phyloP scores from a whole-genome alignment of 768 basidiomycete genomes.

The Termitomyces sp. region DNA sequence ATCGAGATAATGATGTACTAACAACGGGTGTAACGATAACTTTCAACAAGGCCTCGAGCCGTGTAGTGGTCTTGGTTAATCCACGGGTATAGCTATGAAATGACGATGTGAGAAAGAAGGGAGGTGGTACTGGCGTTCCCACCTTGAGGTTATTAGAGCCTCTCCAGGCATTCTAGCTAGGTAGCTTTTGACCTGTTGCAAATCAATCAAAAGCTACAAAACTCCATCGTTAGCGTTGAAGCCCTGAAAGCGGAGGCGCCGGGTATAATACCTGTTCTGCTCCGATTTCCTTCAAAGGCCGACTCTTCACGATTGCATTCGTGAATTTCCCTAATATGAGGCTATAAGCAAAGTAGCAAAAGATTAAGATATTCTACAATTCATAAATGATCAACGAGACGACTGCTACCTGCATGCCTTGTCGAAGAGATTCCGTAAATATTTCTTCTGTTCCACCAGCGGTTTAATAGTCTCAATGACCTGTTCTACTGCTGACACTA shows the following conservation, averaged over 20 bases:
- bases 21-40: slow-evolving; percentile 92
- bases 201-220: slow-evolving; percentile 77
- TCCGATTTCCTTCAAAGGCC: slow-evolving; percentile 88
- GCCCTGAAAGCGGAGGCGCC: not conserved
- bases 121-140: slow-evolving; percentile 5
- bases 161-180: slow-evolving; percentile 83
- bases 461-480: slow-evolving; percentile 74
- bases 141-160: slow-evolving; percentile 49
- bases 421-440: slow-evolving; percentile 87
- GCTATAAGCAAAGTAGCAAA: slow-evolving; percentile 30
- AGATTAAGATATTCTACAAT: not conserved
- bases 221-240: slow-evolving; percentile 9
- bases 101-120: not conserved
- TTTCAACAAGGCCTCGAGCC: slow-evolving; percentile 89
- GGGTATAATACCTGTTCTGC: slow-evolving; percentile 76
- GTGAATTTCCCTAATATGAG: slow-evolving; percentile 85
- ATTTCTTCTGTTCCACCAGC: slow-evolving; percentile 91
- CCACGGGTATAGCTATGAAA: slow-evolving; percentile 69
- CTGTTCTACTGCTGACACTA: slow-evolving; percentile 69
- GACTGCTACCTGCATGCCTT: slow-evolving; percentile 77
- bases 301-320: slow-evolving; percentile 80
- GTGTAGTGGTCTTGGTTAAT: slow-evolving; percentile 72
- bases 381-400: not conserved
- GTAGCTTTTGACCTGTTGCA: slow-evolving; percentile 81
- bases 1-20: slow-evolving; percentile 19